Conservation (phyloP, 345 rosid species). For the Gossypium mustelinum region DNA sequence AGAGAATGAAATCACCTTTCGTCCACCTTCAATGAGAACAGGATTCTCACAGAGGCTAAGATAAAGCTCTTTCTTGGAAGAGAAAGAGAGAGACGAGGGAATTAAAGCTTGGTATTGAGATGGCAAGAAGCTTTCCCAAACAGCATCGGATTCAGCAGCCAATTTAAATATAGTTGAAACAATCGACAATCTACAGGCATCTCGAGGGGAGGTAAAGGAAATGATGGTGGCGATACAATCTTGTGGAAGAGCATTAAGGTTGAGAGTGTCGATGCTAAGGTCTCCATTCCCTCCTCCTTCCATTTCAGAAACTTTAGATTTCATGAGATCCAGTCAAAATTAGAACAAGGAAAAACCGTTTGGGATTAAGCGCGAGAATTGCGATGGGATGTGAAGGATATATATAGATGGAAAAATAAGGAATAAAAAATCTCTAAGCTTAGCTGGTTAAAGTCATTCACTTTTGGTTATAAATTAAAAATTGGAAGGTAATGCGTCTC, state of each 20-base stretch:
- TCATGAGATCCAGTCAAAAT: not conserved
- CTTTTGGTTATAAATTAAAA: too few species aligned
- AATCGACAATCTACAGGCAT: constrained; percentile 39
- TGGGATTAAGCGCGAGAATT: not conserved
- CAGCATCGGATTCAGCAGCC: constrained; percentile 51
- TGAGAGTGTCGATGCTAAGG: not conserved
- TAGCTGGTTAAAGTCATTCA: too few species aligned
- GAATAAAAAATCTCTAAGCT: too few species aligned
- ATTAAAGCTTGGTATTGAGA: constrained; percentile 29
- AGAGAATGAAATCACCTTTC: constrained; percentile 27
- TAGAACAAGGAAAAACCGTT: not conserved
- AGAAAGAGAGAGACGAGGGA: constrained; percentile 14
- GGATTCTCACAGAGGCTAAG: constrained; percentile 35
- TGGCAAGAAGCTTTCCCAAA: constrained; percentile 62
- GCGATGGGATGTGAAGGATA: too few species aligned
- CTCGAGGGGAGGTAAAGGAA: constrained; percentile 42
- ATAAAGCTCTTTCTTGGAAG: constrained; percentile 48
- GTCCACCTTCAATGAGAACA: constrained; percentile 49
- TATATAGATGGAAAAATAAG: too few species aligned
- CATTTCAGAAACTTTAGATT: not conserved
- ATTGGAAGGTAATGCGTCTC: too few species aligned
- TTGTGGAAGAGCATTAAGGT: constrained; percentile 29
- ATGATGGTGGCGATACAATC: constrained; percentile 47
- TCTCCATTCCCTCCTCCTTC: not conserved
- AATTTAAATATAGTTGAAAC: constrained; percentile 44